phyloP scores from a whole-genome alignment of 1,139 yeast species.

The Debaryomycetaceae sp. region DNA sequence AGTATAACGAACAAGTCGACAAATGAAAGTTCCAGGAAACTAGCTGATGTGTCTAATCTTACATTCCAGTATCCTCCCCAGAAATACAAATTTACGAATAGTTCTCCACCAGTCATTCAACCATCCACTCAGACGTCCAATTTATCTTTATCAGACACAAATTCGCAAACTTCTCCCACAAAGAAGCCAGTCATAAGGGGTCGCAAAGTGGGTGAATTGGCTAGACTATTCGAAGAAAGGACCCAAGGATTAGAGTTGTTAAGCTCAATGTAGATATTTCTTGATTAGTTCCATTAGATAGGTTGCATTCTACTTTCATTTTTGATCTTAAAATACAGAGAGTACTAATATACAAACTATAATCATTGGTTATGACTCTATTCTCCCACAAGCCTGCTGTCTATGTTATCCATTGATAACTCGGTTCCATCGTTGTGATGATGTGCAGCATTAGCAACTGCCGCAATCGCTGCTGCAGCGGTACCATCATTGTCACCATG shows the following conservation, averaged over 20 bases:
- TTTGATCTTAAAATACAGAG: slow-evolving; percentile 2
- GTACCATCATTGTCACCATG: slow-evolving; percentile 22
- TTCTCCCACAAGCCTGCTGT: slow-evolving; percentile 46
- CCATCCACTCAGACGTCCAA: background rate
- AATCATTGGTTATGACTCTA: slow-evolving; percentile 9
- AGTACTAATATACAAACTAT: background rate
- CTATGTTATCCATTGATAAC: slow-evolving; percentile 47
- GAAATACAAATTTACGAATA: slow-evolving; percentile 27
- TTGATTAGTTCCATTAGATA: background rate
- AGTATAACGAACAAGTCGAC: slow-evolving; percentile 2
- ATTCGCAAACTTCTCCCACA: background rate
- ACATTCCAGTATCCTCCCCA: slow-evolving; percentile 39
- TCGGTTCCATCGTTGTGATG: slow-evolving; percentile 29
- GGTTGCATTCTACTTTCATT: background rate
- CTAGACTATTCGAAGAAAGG: slow-evolving; percentile 55
- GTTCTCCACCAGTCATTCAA: background rate
- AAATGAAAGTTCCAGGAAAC: slow-evolving; percentile 4
- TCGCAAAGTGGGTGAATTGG: slow-evolving; percentile 53
- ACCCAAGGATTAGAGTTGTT: slow-evolving; percentile 50
- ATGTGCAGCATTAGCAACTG: slow-evolving; percentile 31
- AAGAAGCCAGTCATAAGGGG: slow-evolving; percentile 51
- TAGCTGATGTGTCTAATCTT: slow-evolving; percentile 22
- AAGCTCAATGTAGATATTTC: slow-evolving; percentile 23
- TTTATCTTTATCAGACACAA: background rate
- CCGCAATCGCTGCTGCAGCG: slow-evolving; percentile 46